Percentiles rank a stretch among this genome's conserved stretches.
These are phyloP conservation scores for Aureobasidium sp. DNA, from an alignment of 2,329 filamentous ascomycete species.

Conservation along the genomic window DNA sequence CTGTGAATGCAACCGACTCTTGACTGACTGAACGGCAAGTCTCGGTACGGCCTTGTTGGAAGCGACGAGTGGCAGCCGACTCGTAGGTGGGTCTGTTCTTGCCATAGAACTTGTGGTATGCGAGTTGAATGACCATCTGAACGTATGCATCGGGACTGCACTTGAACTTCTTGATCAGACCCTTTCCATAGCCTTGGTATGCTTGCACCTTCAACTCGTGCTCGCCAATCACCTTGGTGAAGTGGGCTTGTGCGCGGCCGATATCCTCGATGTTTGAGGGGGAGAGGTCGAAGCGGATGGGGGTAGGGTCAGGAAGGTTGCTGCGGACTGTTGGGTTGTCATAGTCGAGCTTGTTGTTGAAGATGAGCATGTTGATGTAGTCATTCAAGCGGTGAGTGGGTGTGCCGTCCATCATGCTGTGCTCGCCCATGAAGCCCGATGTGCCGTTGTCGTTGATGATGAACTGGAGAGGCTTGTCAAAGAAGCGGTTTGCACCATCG, in stretches of 20 bases:
- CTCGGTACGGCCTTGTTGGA: constrained; percentile 93
- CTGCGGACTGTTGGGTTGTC: constrained; percentile 71
- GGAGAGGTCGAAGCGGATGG: constrained; percentile 71
- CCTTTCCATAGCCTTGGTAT: constrained; percentile 97
- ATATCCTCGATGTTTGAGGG: constrained; percentile 70
- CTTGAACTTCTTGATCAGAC: constrained; percentile 98
- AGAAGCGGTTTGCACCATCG: constrained; percentile 93
- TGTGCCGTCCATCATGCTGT: constrained; percentile 99
- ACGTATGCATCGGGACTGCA: constrained; percentile 96
- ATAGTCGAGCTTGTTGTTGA: constrained; percentile 90
- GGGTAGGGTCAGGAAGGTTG: constrained; percentile 71
- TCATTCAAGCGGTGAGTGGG: constrained; percentile 96
- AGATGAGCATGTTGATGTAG: constrained; percentile 84
- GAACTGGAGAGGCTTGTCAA: constrained; percentile 96
- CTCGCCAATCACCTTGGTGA: constrained; percentile 70
- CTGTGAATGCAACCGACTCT: constrained; percentile 84
- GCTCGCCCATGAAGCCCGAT: constrained; percentile 94
- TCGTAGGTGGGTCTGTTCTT: constrained; percentile 97
- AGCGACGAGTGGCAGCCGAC: constrained; percentile 87
- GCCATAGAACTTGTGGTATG: constrained; percentile 98
- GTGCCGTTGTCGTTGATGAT: constrained; percentile 98
- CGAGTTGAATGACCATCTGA: constrained; percentile 96
- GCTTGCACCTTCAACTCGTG: constrained; percentile 92
- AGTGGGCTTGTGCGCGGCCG: constrained; percentile 69
- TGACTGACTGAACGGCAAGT: constrained; percentile 90